phyloP scores from a whole-genome alignment of 768 basidiomycete genomes.

The Rhodotorula kratochvilovae region DNA sequence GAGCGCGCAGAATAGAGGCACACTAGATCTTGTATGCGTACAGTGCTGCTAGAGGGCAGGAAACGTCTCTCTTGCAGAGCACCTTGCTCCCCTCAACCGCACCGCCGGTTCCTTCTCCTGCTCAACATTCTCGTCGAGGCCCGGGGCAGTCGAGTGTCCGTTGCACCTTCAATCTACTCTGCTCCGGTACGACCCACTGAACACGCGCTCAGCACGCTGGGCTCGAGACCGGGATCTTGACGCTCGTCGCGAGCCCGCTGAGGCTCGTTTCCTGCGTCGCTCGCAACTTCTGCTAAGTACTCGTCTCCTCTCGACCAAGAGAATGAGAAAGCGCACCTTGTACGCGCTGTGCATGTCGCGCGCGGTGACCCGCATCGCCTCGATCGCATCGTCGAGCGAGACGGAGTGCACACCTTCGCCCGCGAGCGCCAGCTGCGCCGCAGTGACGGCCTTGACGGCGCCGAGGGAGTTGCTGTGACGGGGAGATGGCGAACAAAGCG shows the following conservation, averaged over 20 bases:
- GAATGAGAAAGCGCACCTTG: conserved; percentile 45
- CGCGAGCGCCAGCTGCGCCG: conserved; percentile 85
- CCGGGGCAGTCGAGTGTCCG: background rate
- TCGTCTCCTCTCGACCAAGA: background rate
- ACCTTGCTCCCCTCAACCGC: too few relatives aligned
- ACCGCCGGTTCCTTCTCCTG: too few relatives aligned
- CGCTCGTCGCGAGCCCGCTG: conserved; percentile 57
- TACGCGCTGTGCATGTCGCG: conserved; percentile 74
- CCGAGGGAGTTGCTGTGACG: conserved; percentile 58
- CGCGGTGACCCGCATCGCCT: conserved; percentile 88
- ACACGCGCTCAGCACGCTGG: conserved; percentile 61
- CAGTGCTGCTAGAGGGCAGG: too few relatives aligned
- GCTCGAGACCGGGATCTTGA: conserved; percentile 77
- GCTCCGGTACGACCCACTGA: too few relatives aligned
- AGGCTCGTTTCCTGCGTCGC: conserved; percentile 72
- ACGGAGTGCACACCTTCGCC: conserved; percentile 78
- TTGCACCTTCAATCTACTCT: background rate
- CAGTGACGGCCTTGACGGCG: conserved; percentile 39
- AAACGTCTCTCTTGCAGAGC: too few relatives aligned
- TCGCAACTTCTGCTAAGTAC: too few relatives aligned
- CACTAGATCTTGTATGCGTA: too few relatives aligned
- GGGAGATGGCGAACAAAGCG: conserved; percentile 53
- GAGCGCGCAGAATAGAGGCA: too few relatives aligned
- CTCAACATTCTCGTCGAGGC: too few relatives aligned
- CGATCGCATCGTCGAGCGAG: conserved; percentile 88